Conservation (phyloP, 2,329 filamentous ascomycete species). For the Passalora sequoiae region DNA sequence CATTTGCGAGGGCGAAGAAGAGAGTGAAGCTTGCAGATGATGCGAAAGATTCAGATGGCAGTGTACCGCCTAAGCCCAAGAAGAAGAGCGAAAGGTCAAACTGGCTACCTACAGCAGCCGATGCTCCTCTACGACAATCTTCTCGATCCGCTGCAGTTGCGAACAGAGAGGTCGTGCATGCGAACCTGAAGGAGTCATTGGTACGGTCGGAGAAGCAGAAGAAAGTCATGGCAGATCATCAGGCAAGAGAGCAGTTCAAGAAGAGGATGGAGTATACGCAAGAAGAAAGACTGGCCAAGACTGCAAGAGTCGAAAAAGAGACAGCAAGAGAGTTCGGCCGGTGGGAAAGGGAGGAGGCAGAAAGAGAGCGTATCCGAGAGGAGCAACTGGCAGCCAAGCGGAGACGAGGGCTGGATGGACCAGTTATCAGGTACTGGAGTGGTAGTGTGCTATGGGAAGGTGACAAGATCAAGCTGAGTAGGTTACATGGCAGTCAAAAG, state of each 20-base stretch:
- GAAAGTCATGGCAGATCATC: constrained; percentile 57
- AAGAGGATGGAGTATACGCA: constrained; percentile 83
- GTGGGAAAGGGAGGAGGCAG: constrained; percentile 91
- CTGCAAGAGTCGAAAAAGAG: constrained; percentile 64
- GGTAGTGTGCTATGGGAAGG: constrained; percentile 79
- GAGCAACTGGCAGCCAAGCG: constrained; percentile 82
- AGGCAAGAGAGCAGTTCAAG: constrained; percentile 58
- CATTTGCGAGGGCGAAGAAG: constrained; percentile 64
- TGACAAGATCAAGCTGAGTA: constrained; percentile 61
- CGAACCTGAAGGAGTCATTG: constrained; percentile 69
- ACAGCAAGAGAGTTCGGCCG: constrained; percentile 80
- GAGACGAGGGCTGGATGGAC: constrained; percentile 78
- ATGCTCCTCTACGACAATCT: constrained; percentile 59
- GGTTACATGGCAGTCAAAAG: constrained; percentile 32
- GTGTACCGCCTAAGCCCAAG: constrained; percentile 38
- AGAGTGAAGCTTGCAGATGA: constrained; percentile 40
- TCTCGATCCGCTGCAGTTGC: constrained; percentile 58
- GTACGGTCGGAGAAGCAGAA: constrained; percentile 65
- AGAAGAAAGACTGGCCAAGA: constrained; percentile 56
- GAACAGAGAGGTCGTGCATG: constrained; percentile 54
- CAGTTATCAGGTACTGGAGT: constrained; percentile 89
- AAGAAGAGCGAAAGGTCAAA: constrained; percentile 68
- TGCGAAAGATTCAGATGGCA: constrained; percentile 31
- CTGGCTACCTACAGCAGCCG: constrained; percentile 61
- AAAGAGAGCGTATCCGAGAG: constrained; percentile 75